Evolutionary conservation across 495 filamentous ascomycete species (phyloP), one percentile per base, ranked within the genome.

Genomic region (Talaromyces trachyspermus): DNA sequence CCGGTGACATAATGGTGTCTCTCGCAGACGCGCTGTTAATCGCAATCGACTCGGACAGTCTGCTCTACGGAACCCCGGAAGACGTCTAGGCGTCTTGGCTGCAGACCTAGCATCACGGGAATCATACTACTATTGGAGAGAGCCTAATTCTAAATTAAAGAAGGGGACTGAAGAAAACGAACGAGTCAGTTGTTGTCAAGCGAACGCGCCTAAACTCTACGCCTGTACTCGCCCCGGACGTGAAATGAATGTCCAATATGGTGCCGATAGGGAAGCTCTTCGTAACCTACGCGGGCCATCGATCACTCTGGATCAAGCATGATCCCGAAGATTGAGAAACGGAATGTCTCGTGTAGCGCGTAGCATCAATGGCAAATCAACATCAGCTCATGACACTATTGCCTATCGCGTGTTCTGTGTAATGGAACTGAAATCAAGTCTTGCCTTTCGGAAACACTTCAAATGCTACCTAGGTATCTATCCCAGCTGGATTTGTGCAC

Each of bases 331-430:
- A 42, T 42, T 24, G 23, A 26, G 20, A 22, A 10, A 11, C 26
- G 39, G 39, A 42, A 42, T 42, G 39, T 42, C 39, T 42, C 20
- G 11, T 24, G 23, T 24, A 25, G 39, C 19, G 20, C 23, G 39
- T 42, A 24, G 23, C 23, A 42, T 23, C 7, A 23, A 26, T 26
- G 24, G 4, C 39, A 24, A 26, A 24, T 42, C 20, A 42, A n/a
- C 39, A 14, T 42, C 39, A 23, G 22, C 39, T 42, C 39, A 42
- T 26, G 22, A n/a, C 39, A 26, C 11, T 25, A 42, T n/a, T n/a
- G n/a, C n/a, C 12, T 26, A 26, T 24, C 26, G 4, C 17, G 39
- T 42, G 14, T 10, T n/a, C 38, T 41, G 38, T 42, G 39, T 42
- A 26, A 42, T 42, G 20, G 15, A 6, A 22, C n/a, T 8, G 3